Evolutionary conservation across 306 rosid species (phyloP).

Genomic region (Ormosia emarginata): DNA sequence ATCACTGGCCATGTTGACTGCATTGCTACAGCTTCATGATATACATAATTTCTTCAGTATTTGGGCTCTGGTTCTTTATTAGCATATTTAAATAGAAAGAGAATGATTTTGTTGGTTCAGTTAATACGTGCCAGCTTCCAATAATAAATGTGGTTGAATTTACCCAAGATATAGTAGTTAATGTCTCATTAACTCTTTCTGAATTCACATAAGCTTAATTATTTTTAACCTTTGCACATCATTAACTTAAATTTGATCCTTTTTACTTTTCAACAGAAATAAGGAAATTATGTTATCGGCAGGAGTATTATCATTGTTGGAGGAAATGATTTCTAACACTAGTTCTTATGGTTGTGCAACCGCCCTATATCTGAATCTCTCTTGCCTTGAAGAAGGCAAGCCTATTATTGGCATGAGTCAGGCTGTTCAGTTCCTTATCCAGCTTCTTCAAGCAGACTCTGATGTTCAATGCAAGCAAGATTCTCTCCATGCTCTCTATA

Average conservation of each 20-base stretch:
- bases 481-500: conserved; percentile 78
- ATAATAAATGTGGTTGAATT: neutral
- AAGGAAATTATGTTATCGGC: conserved; percentile 76
- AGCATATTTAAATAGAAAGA: neutral
- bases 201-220: neutral
- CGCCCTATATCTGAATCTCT: conserved; percentile 83
- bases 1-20: neutral
- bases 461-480: conserved; percentile 77
- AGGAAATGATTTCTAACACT: conserved; percentile 63
- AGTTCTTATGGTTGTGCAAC: conserved; percentile 67
- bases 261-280: conserved; percentile 50
- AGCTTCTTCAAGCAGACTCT: conserved; percentile 52
- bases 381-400: conserved; percentile 90
- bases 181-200: neutral
- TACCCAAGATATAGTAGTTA: neutral
- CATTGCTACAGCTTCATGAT: neutral
- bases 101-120: neutral
- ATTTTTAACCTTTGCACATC: neutral
- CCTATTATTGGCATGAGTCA: conserved; percentile 59
- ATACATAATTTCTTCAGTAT: neutral
- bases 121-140: neutral
- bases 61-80: neutral
- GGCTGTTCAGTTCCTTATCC: conserved; percentile 71
- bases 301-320: conserved; percentile 74
- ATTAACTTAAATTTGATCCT: neutral